Evolutionary conservation across 192 early-diverging fungal species (phyloP).

Genomic region (Pilaira anomala): DNA sequence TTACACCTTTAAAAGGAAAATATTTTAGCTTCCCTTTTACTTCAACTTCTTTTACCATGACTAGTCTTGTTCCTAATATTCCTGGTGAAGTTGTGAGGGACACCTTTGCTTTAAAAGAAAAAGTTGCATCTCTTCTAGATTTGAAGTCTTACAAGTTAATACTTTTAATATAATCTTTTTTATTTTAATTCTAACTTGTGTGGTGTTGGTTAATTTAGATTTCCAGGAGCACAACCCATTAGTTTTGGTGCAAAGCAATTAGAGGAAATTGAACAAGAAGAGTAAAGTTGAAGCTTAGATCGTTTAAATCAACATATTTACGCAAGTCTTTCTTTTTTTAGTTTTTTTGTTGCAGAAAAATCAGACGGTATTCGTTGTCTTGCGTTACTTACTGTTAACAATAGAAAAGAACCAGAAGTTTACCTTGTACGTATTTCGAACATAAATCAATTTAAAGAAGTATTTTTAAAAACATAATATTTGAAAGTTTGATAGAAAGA

Average conservation of each 20-base stretch:
- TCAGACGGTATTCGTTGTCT: constrained; percentile 70
- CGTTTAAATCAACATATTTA: neutral
- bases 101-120: constrained; percentile 17
- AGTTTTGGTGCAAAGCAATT: constrained; percentile 54
- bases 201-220: constrained; percentile 27
- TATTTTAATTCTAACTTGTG: neutral
- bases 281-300: too few relatives aligned
- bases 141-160: constrained; percentile 30
- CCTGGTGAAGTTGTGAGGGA: constrained; percentile 28
- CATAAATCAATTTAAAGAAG: constrained; percentile 12
- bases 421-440: constrained; percentile 44
- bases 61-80: constrained; percentile 31
- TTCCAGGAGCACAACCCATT: constrained; percentile 65
- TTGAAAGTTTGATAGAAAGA: constrained; percentile 79
- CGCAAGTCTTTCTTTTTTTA: constrained; percentile 15
- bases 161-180: neutral
- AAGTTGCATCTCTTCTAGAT: constrained; percentile 28
- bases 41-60: constrained; percentile 10
- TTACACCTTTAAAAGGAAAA: neutral
- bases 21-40: neutral
- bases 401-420: constrained; percentile 43
- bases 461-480: neutral
- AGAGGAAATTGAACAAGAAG: constrained; percentile 49
- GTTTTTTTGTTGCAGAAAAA: constrained; percentile 82
- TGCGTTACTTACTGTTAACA: constrained; percentile 48